A percentile compares a stretch with the other conserved stretches of the same genome.
These are phyloP conservation scores for Penicillium sp. DNA, from an alignment of 2,329 filamentous ascomycete genomes.

Conservation along the genomic window DNA sequence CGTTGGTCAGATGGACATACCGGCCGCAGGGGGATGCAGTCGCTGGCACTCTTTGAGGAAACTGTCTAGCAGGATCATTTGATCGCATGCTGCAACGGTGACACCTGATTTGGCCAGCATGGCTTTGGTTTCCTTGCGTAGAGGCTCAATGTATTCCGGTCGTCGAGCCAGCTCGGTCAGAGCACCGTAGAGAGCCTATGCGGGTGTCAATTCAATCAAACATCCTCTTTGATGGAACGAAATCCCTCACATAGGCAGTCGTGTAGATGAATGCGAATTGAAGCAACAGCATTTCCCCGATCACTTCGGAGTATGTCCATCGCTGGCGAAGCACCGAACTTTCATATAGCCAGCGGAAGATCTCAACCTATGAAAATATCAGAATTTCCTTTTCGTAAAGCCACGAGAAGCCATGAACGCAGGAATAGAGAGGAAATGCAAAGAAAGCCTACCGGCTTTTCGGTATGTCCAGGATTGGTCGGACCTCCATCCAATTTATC, in stretches of 20 bases:
- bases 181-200: slow-evolving; percentile 18
- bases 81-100: slow-evolving; percentile 13
- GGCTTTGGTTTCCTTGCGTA: slow-evolving; percentile 14
- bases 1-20: slow-evolving; percentile 12
- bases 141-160: slow-evolving; percentile 15
- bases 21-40: slow-evolving; percentile 19
- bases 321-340: slow-evolving; percentile 12
- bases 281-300: slow-evolving; percentile 20
- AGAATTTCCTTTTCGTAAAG: too few species aligned
- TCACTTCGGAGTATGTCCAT: slow-evolving; percentile 20
- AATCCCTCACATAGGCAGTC: slow-evolving; percentile 16
- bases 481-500: background rate
- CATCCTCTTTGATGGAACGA: background rate
- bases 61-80: slow-evolving; percentile 17
- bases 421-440: background rate
- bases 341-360: slow-evolving; percentile 21
- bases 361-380: slow-evolving; percentile 13
- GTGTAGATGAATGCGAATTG: slow-evolving; percentile 24
- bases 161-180: slow-evolving; percentile 15
- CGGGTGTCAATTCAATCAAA: background rate
- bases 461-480: background rate
- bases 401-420: background rate
- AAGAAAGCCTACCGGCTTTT: slow-evolving; percentile 11
- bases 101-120: slow-evolving; percentile 7
- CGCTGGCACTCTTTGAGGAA: slow-evolving; percentile 23